phyloP scores from a whole-genome alignment of 1,139 yeast genomes.

The Tardiomyces blankii region DNA sequence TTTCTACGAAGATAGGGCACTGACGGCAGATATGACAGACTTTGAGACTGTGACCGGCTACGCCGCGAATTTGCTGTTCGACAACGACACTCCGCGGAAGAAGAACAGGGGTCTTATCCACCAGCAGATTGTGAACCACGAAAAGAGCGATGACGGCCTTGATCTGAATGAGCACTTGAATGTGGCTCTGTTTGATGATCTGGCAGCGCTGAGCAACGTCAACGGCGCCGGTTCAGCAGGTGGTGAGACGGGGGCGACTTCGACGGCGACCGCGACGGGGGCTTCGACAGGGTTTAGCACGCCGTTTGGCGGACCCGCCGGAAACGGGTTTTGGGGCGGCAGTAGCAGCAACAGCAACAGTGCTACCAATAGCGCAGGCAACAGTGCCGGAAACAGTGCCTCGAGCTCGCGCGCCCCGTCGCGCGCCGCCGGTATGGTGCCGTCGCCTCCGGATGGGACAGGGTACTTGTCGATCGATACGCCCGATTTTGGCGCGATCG shows the following conservation, averaged over 20 bases:
- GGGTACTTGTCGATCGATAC: not conserved
- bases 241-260: too few species aligned
- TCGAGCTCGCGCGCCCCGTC: not conserved
- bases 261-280: too few species aligned
- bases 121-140: not conserved
- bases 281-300: too few species aligned
- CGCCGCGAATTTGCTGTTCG: not conserved
- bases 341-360: too few species aligned
- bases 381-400: too few species aligned
- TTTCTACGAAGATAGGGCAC: too few species aligned
- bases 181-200: not conserved
- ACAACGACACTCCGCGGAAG: not conserved
- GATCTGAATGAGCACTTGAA: not conserved
- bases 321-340: too few species aligned
- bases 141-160: not conserved
- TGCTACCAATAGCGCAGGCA: too few species aligned
- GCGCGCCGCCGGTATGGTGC: not conserved
- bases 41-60: not conserved
- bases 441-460: not conserved
- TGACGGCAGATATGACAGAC: not conserved
- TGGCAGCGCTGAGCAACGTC: not conserved
- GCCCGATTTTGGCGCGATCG: not conserved
- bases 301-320: too few species aligned
- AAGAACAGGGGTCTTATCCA: not conserved
- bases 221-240: too few species aligned